Evolutionary conservation across 1,284 basidiomycete genomes (phyloP).

Genomic region (Ganoderma sinense): DNA sequence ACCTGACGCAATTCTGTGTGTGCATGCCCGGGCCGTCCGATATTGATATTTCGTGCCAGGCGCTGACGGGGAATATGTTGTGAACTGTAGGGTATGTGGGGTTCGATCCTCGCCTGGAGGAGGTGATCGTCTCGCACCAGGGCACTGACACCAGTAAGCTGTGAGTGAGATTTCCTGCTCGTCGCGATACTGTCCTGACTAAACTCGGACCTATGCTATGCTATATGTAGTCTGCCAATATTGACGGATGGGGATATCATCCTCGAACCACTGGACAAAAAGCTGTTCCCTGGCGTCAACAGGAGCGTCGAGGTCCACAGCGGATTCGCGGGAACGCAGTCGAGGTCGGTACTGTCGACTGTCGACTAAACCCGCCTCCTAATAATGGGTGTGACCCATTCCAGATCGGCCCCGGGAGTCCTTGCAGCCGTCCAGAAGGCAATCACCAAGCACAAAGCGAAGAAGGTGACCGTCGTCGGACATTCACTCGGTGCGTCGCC

Average conservation of each 20-base stretch:
- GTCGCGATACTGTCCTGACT: no score
- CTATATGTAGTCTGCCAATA: slow-evolving; percentile 48
- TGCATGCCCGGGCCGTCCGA: no score
- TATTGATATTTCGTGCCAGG: no score
- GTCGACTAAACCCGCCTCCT: neutral
- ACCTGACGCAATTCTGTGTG: slow-evolving; percentile 55
- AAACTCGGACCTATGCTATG: no score
- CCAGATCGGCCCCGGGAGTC: slow-evolving; percentile 42
- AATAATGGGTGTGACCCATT: neutral
- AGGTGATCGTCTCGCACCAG: slow-evolving; percentile 55
- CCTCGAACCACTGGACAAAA: slow-evolving; percentile 34
- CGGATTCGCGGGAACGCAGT: slow-evolving; percentile 63
- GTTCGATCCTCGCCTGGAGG: slow-evolving; percentile 48
- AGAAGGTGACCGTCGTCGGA: slow-evolving; percentile 44
- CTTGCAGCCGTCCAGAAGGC: slow-evolving; percentile 46
- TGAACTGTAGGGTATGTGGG: slow-evolving; percentile 50
- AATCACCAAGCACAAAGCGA: slow-evolving; percentile 38
- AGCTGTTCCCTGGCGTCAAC: slow-evolving; percentile 63
- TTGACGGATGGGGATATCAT: slow-evolving; percentile 44
- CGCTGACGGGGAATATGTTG: neutral
- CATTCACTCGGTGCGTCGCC: slow-evolving; percentile 50
- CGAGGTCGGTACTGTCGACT: slow-evolving; percentile 46
- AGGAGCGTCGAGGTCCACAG: slow-evolving; percentile 57
- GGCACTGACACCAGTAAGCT: slow-evolving; percentile 57
- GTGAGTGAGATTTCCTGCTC: slow-evolving; percentile 38